These are phyloP conservation scores for Chlorella sp. DNA, from an alignment of 139 green algal species.

Conservation along the genomic window DNA sequence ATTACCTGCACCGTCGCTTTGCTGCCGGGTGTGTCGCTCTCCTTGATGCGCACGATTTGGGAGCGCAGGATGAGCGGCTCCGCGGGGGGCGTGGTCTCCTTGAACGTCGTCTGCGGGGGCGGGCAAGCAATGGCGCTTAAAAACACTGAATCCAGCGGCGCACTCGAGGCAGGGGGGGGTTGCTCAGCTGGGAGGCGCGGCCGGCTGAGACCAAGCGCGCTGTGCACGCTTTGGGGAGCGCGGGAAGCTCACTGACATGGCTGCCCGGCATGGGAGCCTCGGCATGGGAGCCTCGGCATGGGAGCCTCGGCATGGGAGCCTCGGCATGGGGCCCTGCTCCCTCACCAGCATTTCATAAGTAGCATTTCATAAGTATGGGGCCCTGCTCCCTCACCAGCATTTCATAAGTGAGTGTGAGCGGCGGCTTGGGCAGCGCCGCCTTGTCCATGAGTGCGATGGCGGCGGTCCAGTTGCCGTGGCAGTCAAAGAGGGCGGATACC, in stretches of 20 bases:
- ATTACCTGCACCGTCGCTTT: constrained; percentile 54
- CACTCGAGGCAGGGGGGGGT: no score
- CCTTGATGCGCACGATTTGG: constrained; percentile 65
- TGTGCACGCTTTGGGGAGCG: no score
- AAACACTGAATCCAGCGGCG: no score
- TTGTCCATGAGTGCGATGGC: constrained; percentile 88
- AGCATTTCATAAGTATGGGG: no score
- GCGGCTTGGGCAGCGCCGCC: constrained; percentile 72
- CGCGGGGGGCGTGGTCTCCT: constrained; percentile 73
- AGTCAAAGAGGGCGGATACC: constrained; percentile 81
- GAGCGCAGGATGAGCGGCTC: constrained; percentile 68
- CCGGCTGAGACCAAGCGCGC: no score
- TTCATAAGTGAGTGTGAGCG: constrained; percentile 82
- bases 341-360: constrained; percentile 77
- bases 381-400: constrained; percentile 71
- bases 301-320: no score
- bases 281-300: no score
- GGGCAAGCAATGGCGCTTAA: background rate
- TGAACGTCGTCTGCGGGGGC: constrained; percentile 66
- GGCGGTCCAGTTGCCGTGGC: constrained; percentile 85
- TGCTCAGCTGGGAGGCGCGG: no score
- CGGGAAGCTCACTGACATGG: no score
- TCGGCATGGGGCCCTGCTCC: no score
- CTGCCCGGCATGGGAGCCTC: no score
- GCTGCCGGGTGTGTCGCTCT: constrained; percentile 35